A percentile compares a stretch with the other conserved stretches of the same genome.
Evolutionary conservation across 805 yeast species (phyloP).

Genomic region (Ogataea salicorniae): DNA sequence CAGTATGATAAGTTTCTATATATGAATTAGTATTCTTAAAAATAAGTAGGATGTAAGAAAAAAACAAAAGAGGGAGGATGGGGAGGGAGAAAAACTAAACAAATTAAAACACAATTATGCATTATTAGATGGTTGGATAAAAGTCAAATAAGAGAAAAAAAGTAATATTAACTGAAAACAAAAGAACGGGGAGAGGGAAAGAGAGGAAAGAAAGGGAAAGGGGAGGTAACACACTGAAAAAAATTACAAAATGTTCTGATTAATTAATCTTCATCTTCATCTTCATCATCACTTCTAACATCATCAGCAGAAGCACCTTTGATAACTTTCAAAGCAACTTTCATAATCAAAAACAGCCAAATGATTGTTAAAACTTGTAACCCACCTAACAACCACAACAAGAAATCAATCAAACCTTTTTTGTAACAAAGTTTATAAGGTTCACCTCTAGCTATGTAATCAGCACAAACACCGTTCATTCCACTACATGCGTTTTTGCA

Average conservation of each 20-base stretch:
- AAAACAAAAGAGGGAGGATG: too few relatives aligned
- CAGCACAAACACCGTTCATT: conserved; percentile 43
- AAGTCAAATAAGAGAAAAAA: too few relatives aligned
- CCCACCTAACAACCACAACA: conserved; percentile 53
- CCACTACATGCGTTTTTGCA: conserved; percentile 39
- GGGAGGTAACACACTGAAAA: not conserved
- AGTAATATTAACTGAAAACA: not conserved
- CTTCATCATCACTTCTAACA: conserved; percentile 78
- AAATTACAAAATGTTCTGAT: not conserved
- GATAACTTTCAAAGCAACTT: conserved; percentile 65
- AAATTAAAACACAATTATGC: too few relatives aligned
- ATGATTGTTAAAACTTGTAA: conserved; percentile 60
- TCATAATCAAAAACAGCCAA: conserved; percentile 73
- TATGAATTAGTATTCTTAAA: too few relatives aligned
- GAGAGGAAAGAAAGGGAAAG: not conserved
- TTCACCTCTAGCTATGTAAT: conserved; percentile 5
- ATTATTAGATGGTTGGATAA: too few relatives aligned
- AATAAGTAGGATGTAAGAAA: too few relatives aligned
- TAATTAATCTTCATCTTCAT: conserved; percentile 15
- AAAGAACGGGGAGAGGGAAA: not conserved
- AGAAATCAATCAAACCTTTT: conserved; percentile 38
- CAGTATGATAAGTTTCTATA: too few relatives aligned
- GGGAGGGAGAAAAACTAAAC: too few relatives aligned
- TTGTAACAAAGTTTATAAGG: conserved; percentile 44
- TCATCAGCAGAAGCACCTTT: conserved; percentile 80